Conservation (phyloP, 768 basidiomycete genomes). For the Kwoniella bestiolae region DNA sequence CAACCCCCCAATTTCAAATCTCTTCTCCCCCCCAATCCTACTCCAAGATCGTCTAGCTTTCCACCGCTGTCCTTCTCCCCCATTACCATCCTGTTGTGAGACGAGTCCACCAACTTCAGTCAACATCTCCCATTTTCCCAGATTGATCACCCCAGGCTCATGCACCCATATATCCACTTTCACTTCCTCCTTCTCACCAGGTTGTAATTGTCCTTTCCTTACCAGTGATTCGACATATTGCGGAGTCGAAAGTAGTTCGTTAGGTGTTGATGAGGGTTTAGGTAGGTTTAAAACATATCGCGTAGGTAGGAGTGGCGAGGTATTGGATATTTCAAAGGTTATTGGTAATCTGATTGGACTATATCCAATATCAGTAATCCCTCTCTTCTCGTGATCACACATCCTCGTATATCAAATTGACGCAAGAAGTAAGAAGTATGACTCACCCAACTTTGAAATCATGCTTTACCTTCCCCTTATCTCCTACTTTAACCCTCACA, state of each 20-base stretch:
- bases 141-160: slow-evolving; percentile 68
- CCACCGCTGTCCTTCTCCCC: slow-evolving; percentile 22
- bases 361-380: too few species aligned
- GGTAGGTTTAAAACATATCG: slow-evolving; percentile 66
- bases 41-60: slow-evolving; percentile 32
- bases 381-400: slow-evolving; percentile 18
- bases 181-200: slow-evolving; percentile 61
- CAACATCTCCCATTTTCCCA: slow-evolving; percentile 73
- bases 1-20: background rate
- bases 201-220: slow-evolving; percentile 66
- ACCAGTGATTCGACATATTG: slow-evolving; percentile 71
- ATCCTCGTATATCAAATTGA: too few species aligned
- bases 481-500: slow-evolving; percentile 61
- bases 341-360: slow-evolving; percentile 49
- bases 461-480: slow-evolving; percentile 59
- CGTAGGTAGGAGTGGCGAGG: slow-evolving; percentile 69
- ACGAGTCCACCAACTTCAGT: slow-evolving; percentile 59
- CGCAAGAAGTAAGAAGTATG: too few species aligned
- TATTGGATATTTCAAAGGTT: slow-evolving; percentile 69
- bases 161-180: slow-evolving; percentile 66
- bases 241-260: slow-evolving; percentile 59
- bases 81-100: background rate
- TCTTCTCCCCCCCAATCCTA: slow-evolving; percentile 24
- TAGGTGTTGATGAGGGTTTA: slow-evolving; percentile 36
- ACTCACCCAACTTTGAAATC: slow-evolving; percentile 75